A percentile compares a stretch with the other conserved stretches of the same genome.
Evolutionary conservation across 139 green algal species (phyloP).

Genomic region (Chlamydomonas sphaeroides): DNA sequence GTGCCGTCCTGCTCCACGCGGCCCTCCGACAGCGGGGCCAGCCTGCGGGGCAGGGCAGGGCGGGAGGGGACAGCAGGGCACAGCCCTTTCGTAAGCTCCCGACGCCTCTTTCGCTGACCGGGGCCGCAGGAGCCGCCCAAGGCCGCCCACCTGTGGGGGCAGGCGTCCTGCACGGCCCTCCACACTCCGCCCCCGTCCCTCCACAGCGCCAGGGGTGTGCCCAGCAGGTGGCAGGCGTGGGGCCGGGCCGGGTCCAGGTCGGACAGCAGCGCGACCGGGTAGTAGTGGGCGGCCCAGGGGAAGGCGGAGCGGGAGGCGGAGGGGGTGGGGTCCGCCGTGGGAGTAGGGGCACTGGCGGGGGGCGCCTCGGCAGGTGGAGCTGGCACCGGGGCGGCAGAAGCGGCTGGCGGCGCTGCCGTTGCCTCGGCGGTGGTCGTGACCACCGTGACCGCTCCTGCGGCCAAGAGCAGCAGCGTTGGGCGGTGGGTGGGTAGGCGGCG

Average conservation of each 20-base stretch:
- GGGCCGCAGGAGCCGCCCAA: too few relatives aligned
- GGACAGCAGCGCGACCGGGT: conserved; percentile 35
- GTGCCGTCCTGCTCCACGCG: conserved; percentile 54
- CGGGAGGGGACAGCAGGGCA: background rate
- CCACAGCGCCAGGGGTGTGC: conserved; percentile 46
- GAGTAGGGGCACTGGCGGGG: too few relatives aligned
- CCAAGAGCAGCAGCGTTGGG: too few relatives aligned
- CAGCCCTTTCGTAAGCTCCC: background rate
- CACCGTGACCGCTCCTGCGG: too few relatives aligned
- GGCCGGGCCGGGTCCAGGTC: conserved; percentile 52
- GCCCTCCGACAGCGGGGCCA: conserved; percentile 56
- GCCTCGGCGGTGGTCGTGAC: too few relatives aligned
- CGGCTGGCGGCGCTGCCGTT: too few relatives aligned
- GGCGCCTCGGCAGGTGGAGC: too few relatives aligned
- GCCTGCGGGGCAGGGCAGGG: conserved; percentile 36
- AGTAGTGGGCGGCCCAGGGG: conserved; percentile 56
- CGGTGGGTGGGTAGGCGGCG: too few relatives aligned
- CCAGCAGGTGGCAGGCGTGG: conserved; percentile 47
- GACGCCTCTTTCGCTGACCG: background rate
- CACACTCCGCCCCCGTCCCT: conserved; percentile 31
- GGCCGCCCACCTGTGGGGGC: conserved; percentile 48
- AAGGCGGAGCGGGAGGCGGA: background rate
- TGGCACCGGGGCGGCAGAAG: too few relatives aligned
- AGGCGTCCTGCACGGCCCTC: conserved; percentile 49
- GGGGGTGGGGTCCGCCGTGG: too few relatives aligned